A percentile compares a stretch with the other conserved stretches of the same genome.
These are phyloP conservation scores for Lachancea kluyveri DNA, from an alignment of 805 yeast species.

Conservation along the genomic window DNA sequence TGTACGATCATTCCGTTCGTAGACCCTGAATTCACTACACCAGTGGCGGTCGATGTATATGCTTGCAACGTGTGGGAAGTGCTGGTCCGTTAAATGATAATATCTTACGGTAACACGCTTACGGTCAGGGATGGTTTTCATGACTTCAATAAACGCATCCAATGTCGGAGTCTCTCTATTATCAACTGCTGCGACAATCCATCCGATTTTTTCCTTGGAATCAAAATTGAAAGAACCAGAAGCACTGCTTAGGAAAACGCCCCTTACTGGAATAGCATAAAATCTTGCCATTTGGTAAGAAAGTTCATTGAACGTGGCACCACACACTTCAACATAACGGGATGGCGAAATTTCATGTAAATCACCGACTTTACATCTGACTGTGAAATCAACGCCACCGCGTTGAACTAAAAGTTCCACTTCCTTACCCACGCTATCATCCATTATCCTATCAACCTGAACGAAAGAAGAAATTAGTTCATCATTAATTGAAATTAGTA, in stretches of 20 bases:
- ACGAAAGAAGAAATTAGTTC: constrained; percentile 61
- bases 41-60: constrained; percentile 81
- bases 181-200: constrained; percentile 76
- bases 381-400: constrained; percentile 55
- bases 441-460: constrained; percentile 77
- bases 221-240: constrained; percentile 68
- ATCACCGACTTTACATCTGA: constrained; percentile 57
- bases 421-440: constrained; percentile 55
- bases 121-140: constrained; percentile 71
- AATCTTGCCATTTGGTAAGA: constrained; percentile 86
- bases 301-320: constrained; percentile 79
- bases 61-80: constrained; percentile 61
- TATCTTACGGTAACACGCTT: constrained; percentile 62
- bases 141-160: constrained; percentile 70
- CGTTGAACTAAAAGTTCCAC: constrained; percentile 60
- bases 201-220: constrained; percentile 57
- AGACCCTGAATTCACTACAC: constrained; percentile 64
- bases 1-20: constrained; percentile 51
- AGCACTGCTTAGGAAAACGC: constrained; percentile 75
- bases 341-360: constrained; percentile 79
- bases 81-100: constrained; percentile 76
- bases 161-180: constrained; percentile 68
- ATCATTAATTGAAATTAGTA: constrained; percentile 67
- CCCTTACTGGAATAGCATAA: constrained; percentile 76
- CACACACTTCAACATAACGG: constrained; percentile 74